A percentile compares a stretch with the other conserved stretches of the same genome.
Conservation (phyloP, 2,329 filamentous ascomycete genomes). For the Arthrobotrys entomopaga region DNA sequence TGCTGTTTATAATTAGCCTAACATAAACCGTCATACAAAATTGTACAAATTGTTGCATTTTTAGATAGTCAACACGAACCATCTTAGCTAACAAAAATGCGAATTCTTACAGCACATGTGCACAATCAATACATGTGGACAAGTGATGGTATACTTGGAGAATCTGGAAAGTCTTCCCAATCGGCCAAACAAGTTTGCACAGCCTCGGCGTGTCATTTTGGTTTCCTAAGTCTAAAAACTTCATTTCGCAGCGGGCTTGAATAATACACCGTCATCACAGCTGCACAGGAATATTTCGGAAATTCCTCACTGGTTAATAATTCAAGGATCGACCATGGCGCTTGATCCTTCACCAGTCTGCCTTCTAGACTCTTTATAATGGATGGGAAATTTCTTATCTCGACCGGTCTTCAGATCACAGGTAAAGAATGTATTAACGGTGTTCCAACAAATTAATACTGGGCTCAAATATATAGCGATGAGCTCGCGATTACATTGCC, state of each 20-base stretch:
- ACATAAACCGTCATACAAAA: too few relatives aligned
- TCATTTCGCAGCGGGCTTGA: slow-evolving; percentile 32
- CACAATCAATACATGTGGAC: slow-evolving; percentile 12
- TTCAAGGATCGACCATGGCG: slow-evolving; percentile 60
- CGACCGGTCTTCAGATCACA: slow-evolving; percentile 59
- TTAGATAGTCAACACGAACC: background rate
- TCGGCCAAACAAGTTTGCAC: slow-evolving; percentile 8
- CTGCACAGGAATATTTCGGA: slow-evolving; percentile 35
- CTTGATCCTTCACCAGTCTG: slow-evolving; percentile 62
- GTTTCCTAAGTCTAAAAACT: slow-evolving; percentile 23
- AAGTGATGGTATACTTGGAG: slow-evolving; percentile 26
- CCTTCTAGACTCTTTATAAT: slow-evolving; percentile 56
- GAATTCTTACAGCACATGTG: slow-evolving; percentile 19
- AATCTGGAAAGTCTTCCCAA: slow-evolving; percentile 2
- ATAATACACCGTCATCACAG: slow-evolving; percentile 37
- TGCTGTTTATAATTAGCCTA: too few relatives aligned
- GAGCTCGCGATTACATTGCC: slow-evolving; percentile 60
- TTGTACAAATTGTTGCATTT: too few relatives aligned
- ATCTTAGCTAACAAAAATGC: background rate
- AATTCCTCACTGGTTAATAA: slow-evolving; percentile 20
- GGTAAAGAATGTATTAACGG: slow-evolving; percentile 56
- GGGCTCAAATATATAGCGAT: slow-evolving; percentile 62
- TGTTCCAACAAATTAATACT: slow-evolving; percentile 61
- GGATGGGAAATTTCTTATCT: slow-evolving; percentile 60
- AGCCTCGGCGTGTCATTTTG: slow-evolving; percentile 29